phyloP scores from a whole-genome alignment of 2,329 filamentous ascomycete species.

The Fusarium redolens region DNA sequence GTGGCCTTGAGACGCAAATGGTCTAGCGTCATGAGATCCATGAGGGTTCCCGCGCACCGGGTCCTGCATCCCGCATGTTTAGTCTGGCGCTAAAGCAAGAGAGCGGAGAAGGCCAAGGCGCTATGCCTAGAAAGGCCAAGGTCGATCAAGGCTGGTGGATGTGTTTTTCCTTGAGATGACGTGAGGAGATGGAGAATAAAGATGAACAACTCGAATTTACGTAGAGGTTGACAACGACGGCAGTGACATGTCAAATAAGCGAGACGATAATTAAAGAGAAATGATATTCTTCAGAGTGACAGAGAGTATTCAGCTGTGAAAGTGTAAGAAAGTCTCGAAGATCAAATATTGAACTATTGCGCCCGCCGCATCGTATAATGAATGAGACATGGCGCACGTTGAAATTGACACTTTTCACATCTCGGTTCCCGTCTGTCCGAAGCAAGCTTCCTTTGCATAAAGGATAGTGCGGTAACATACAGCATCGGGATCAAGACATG shows the following conservation, averaged over 20 bases:
- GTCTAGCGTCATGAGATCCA: conserved; percentile 17
- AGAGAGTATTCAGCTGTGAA: not conserved
- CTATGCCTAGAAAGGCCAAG: conserved; percentile 5
- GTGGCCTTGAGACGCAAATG: conserved; percentile 2
- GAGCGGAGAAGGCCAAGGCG: not conserved
- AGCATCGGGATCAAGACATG: not conserved
- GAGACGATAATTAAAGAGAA: not conserved
- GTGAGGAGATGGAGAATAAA: conserved; percentile 18
- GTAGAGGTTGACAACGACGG: not conserved
- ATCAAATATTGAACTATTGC: not conserved
- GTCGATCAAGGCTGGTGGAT: conserved; percentile 23
- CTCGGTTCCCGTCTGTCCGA: conserved; percentile 7
- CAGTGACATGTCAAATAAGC: conserved; percentile 1
- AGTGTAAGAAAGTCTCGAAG: not conserved
- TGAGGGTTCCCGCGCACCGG: conserved; percentile 41
- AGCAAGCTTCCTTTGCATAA: not conserved
- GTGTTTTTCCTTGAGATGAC: conserved; percentile 21
- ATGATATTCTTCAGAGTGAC: not conserved
- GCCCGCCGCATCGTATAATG: conserved; percentile 11
- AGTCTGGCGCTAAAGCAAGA: conserved; percentile 21
- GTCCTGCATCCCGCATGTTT: conserved; percentile 41
- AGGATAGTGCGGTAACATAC: not conserved
- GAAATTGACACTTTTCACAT: conserved; percentile 10
- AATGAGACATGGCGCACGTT: conserved; percentile 27
- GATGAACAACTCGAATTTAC: not conserved